Base-by-base conservation (phyloP, 148 eudicot genomes). In the Limonium bicolor region DNA sequence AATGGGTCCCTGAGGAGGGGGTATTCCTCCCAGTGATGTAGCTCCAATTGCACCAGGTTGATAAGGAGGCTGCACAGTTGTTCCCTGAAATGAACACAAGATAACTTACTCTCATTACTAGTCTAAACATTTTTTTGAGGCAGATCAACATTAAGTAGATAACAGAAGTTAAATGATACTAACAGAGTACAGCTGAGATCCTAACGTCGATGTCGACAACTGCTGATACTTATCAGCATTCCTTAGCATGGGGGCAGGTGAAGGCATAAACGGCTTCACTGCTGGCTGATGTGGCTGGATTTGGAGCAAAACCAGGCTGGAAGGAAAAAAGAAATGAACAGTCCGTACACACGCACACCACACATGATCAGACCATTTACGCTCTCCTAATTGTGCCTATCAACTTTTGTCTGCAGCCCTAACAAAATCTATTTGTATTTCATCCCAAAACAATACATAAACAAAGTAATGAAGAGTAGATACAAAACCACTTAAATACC, bases 171-270 rank as follows among this genome's bases (percentile, higher is more conserved):
- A 18, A 9, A 14, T 46, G 4, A 53, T 32, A 60, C 77, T 50
- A 60, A 86, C 95, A 27, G 78, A 54, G 63, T 77, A 74, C 36
- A 90, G 69, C 55, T 84, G 97, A 64, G 95, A 80, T 40, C 14
- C 93, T 73, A 90, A 61, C 47, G 94, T 65, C 14, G 76, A 65
- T 50, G 94, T 65, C 14, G 76, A 65, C 45, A 87, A 73, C 51
- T 75, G 92, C 58, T 84, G 97, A 63, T 77, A 90, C 26, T 77
- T 80, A 56, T 76, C 93, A 46, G 62, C 76, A 63, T 84, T 80
- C 66, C 48, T 84, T 61, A 90, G 50, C 31, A 36, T 54, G 20
- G 84, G 87, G 36, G 79, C 71, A 41, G 71, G 62, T 46, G 82
- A 31, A 43, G 95, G 97, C 34, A 62, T 60, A 71, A 90, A 90